phyloP scores from a whole-genome alignment of 1,139 yeast genomes.

The Candida freyschussii region DNA sequence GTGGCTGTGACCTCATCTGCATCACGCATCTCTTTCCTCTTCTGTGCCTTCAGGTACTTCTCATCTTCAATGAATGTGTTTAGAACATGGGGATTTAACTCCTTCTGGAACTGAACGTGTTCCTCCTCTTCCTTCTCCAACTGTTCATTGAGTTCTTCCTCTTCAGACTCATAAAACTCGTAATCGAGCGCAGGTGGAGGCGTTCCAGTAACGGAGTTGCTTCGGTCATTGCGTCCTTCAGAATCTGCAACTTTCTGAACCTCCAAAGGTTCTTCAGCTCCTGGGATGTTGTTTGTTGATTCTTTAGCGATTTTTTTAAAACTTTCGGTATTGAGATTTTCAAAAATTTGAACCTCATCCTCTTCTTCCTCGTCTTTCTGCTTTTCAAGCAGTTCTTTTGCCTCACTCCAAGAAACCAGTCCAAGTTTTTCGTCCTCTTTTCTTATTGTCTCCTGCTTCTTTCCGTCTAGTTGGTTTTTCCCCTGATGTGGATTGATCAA shows the following conservation, averaged over 20 bases:
- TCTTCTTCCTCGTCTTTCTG: constrained; percentile 6
- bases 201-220: no score
- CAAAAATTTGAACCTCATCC: constrained; percentile 8
- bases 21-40: constrained; percentile 70
- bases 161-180: constrained; percentile 75
- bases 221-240: no score
- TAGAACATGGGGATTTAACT: constrained; percentile 32
- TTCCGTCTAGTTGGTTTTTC: constrained; percentile 1
- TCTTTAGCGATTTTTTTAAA: no score
- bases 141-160: constrained; percentile 48
- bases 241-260: not conserved
- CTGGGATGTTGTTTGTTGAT: no score
- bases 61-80: constrained; percentile 38
- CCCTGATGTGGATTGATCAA: constrained; percentile 10
- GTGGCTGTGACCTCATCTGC: constrained; percentile 85
- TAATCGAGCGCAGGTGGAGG: constrained; percentile 40
- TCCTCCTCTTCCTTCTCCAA: constrained; percentile 67
- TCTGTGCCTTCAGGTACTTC: constrained; percentile 44
- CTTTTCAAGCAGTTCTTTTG: constrained; percentile 15
- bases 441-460: constrained; percentile 4
- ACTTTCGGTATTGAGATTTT: constrained; percentile 1
- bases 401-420: constrained; percentile 22
- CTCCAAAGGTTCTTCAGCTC: constrained; percentile 17
- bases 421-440: constrained; percentile 10
- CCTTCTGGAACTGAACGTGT: constrained; percentile 56